Percentiles rank a stretch among this genome's conserved stretches.
phyloP scores from a whole-genome alignment of 306 rosid species.

The Pyrus betulifolia region DNA sequence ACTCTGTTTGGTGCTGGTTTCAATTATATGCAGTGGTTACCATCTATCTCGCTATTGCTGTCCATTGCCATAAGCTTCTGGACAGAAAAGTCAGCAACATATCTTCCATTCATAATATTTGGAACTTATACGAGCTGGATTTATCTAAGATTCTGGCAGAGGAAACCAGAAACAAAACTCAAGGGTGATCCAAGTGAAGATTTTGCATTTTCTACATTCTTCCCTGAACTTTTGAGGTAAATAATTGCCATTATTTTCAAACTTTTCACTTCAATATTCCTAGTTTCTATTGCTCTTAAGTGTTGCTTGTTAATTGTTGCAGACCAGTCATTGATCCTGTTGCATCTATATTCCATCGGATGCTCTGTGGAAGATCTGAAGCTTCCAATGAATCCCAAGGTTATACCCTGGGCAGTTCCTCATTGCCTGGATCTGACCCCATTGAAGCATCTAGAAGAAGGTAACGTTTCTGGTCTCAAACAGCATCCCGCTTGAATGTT shows the following conservation, averaged over 20 bases:
- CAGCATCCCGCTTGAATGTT: not conserved
- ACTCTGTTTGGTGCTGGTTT: conserved; percentile 10
- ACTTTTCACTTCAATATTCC: not conserved
- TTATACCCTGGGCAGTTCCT: conserved; percentile 43
- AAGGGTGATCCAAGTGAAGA: conserved; percentile 95
- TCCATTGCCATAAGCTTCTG: conserved; percentile 60
- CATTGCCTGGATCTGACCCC: conserved; percentile 86
- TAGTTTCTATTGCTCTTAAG: conserved; percentile 7
- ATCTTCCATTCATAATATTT: conserved; percentile 78
- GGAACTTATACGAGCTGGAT: conserved; percentile 92
- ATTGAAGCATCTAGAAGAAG: conserved; percentile 90
- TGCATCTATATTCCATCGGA: conserved; percentile 71
- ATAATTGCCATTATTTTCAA: not conserved
- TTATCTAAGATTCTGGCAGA: conserved; percentile 97
- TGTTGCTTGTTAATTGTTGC: conserved; percentile 20
- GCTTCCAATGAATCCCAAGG: conserved; percentile 40
- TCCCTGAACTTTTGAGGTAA: conserved; percentile 82
- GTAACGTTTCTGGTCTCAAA: conserved; percentile 33
- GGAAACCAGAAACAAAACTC: conserved; percentile 71
- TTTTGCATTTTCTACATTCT: conserved; percentile 85
- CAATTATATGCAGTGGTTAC: conserved; percentile 69
- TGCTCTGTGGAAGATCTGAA: conserved; percentile 81
- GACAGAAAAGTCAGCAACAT: conserved; percentile 48
- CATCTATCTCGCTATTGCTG: conserved; percentile 52
- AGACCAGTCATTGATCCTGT: conserved; percentile 84